phyloP scores from a whole-genome alignment of 352 stramenopile species.

The Phytophthora kernoviae region DNA sequence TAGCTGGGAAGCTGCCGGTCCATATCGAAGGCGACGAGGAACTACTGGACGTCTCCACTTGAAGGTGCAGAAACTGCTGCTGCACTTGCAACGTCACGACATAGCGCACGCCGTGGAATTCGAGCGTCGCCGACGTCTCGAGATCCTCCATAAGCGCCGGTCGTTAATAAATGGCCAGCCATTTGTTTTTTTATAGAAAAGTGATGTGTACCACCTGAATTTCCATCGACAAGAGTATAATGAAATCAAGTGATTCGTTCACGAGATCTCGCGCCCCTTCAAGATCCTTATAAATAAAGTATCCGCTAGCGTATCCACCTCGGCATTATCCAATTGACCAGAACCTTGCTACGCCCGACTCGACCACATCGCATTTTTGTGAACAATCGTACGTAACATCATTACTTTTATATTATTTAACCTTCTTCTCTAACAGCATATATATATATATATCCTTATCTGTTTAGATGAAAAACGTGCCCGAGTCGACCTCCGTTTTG shows the following conservation, averaged over 20 bases:
- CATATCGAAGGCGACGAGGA: conserved; percentile 36
- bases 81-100: conserved; percentile 70
- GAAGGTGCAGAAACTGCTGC: conserved; percentile 63
- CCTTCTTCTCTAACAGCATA: too few relatives aligned
- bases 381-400: too few relatives aligned
- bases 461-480: conserved; percentile 14
- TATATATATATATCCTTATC: too few relatives aligned
- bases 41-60: conserved; percentile 53
- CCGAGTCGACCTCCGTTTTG: conserved; percentile 1
- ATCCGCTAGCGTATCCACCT: conserved; percentile 14
- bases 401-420: conserved; percentile 1
- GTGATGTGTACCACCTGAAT: background rate
- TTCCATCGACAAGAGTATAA: background rate
- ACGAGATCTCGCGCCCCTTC: conserved; percentile 22
- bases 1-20: conserved; percentile 63
- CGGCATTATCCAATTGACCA: conserved; percentile 1
- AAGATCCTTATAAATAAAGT: conserved; percentile 11
- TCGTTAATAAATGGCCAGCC: background rate
- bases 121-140: conserved; percentile 63
- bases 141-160: conserved; percentile 47
- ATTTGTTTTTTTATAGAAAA: background rate
- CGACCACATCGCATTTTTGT: too few relatives aligned
- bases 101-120: conserved; percentile 79
- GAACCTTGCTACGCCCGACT: too few relatives aligned
- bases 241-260: background rate